Evolutionary conservation across 257 asterid species (phyloP).

Genomic region (Solanum paucissectum): DNA sequence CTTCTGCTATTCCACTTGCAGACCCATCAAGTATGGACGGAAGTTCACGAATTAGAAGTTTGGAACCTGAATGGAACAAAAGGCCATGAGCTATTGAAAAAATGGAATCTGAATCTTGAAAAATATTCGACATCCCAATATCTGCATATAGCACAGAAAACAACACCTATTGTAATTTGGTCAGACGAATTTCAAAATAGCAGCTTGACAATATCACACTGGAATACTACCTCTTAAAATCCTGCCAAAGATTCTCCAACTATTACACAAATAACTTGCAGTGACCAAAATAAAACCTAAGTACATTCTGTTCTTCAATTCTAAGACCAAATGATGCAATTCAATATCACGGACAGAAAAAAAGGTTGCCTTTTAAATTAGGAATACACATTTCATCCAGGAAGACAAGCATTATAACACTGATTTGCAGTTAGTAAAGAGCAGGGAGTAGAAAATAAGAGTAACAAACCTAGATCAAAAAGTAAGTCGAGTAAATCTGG

Average conservation of each 20-base stretch:
- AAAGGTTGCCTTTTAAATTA: neutral
- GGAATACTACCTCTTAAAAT: neutral
- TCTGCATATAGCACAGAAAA: neutral
- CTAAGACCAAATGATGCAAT: neutral
- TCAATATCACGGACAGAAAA: neutral
- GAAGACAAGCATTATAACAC: neutral
- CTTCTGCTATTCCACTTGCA: constrained; percentile 56
- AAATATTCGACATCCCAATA: neutral
- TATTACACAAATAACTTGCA: neutral
- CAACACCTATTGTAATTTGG: neutral
- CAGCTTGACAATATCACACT: neutral
- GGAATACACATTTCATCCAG: neutral
- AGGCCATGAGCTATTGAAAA: neutral
- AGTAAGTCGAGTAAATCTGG: constrained; percentile 77
- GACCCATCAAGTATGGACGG: constrained; percentile 83
- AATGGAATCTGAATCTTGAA: neutral
- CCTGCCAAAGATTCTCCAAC: neutral
- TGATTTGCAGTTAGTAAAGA: neutral
- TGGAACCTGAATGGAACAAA: constrained; percentile 46
- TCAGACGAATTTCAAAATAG: neutral
- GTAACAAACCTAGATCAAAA: constrained; percentile 52
- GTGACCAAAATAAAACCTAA: neutral
- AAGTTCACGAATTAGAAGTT: constrained; percentile 75
- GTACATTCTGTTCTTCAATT: neutral
- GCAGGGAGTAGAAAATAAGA: neutral